phyloP scores from a whole-genome alignment of 2,329 filamentous ascomycete species.

The Neofusicoccum ribis region DNA sequence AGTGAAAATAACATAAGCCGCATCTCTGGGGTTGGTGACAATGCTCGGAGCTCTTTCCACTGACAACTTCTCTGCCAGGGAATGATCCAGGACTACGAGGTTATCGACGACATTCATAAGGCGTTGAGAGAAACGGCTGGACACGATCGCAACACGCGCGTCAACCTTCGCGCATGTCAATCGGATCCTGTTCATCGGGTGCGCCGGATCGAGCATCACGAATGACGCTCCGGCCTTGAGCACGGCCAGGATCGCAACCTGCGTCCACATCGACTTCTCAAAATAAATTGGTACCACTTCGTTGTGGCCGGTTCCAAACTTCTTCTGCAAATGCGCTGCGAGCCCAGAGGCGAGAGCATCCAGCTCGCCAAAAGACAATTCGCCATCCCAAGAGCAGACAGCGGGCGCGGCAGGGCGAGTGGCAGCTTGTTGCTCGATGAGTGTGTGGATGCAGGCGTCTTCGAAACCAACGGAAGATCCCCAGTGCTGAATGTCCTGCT shows the following conservation, averaged over 20 bases:
- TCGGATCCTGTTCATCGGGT: slow-evolving; percentile 31
- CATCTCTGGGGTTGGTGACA: not conserved
- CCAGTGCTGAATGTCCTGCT: slow-evolving; percentile 36
- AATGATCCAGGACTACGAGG: not conserved
- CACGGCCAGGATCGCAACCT: slow-evolving; percentile 37
- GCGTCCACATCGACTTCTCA: slow-evolving; percentile 26
- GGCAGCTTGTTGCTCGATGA: slow-evolving; percentile 24
- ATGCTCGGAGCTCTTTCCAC: not conserved
- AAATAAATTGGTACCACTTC: not conserved
- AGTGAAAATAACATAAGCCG: slow-evolving; percentile 26
- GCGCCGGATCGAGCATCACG: slow-evolving; percentile 34
- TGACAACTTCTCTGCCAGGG: not conserved
- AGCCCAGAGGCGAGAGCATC: slow-evolving; percentile 27
- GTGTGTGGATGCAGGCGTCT: slow-evolving; percentile 33
- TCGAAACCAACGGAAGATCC: slow-evolving; percentile 49
- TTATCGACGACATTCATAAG: not conserved
- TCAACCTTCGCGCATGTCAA: slow-evolving; percentile 21
- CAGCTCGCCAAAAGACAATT: slow-evolving; percentile 49
- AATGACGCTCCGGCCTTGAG: slow-evolving; percentile 29
- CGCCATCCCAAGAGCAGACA: slow-evolving; percentile 50
- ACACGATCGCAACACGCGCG: slow-evolving; percentile 21
- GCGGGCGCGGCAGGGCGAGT: slow-evolving; percentile 43
- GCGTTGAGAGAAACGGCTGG: not conserved
- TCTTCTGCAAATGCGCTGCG: too few species aligned
- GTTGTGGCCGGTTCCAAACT: too few species aligned